Base-by-base conservation (phyloP, 768 basidiomycete genomes). In the Boletus vermiculosoides region DNA sequence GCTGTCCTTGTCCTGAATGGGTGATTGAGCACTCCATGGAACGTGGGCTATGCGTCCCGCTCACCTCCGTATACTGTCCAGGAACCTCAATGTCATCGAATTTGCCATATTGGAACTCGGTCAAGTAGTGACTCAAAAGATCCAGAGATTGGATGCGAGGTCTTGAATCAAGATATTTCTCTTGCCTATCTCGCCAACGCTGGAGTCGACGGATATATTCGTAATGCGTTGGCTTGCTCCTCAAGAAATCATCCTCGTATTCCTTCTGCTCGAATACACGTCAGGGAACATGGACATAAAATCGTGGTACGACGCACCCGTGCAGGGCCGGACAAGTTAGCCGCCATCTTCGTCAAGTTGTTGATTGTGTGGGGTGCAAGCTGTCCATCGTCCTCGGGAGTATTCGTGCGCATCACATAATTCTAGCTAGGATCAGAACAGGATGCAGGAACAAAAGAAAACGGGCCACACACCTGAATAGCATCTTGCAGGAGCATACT, bases 11-110 rank as follows among this genome's bases (percentile, higher is more conserved):
- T 98, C 94, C 94, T 97, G 65, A 15, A 39, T 56, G 57, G 54
- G 51, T 51, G 30, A n/a, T 23, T 67, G 40, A 66, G 47, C 16
- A 39, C 23, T 23, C 23, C 11, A 18, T 20, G 37, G 0, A 31
- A 41, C 10, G 8, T 34, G 20, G 36, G 4, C 3, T 30, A 42
- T 45, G 13, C 30, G 10, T 36, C 66, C 23, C n/a, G 1, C 76
- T 65, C 53, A 91, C 94, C 83, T 98, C 92, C 0, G 94, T 90
- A 70, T 99, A 99, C 72, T 99, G 97, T 8, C 97, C 97, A n/a
- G 95, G 95, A 49, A 99, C 85, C 68, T 99, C 95, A 39, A 99
- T 92, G 61, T 99, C 96, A 61, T 98, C 97, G 49, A 96, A 94
- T 71, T 94, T 97, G 67, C 86, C 87, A 72, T 98, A 94, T 63